phyloP scores from a whole-genome alignment of 805 yeast species.

The Sugiyamaella chiloensis region DNA sequence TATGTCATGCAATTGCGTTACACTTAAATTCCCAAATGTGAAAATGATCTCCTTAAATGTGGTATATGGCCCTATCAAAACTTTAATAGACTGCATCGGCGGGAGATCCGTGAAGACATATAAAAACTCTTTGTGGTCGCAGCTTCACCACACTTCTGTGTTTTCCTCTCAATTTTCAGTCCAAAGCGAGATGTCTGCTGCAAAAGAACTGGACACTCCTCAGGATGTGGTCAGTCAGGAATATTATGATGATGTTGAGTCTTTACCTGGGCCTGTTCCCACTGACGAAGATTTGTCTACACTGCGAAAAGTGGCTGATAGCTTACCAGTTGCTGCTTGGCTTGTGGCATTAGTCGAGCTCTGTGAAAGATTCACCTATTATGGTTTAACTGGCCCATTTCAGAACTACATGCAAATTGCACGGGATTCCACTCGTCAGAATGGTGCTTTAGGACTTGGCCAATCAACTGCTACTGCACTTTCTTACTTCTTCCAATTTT shows the following conservation, averaged over 20 bases:
- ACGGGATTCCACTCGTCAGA: constrained; percentile 31
- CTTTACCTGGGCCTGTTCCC: constrained; percentile 34
- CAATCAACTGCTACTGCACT: constrained; percentile 66
- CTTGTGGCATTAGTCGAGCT: constrained; percentile 69
- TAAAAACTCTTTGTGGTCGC: no score
- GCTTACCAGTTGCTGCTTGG: constrained; percentile 55
- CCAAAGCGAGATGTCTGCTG: no score
- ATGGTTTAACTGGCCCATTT: constrained; percentile 73
- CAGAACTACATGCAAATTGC: constrained; percentile 67
- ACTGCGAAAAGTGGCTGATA: constrained; percentile 51
- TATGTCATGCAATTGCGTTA: no score
- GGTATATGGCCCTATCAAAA: no score
- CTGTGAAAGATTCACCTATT: constrained; percentile 77
- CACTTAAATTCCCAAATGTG: no score
- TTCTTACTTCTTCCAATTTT: constrained; percentile 71
- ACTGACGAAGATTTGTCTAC: constrained; percentile 53
- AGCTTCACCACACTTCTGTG: no score
- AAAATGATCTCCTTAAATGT: no score
- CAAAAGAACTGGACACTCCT: background rate
- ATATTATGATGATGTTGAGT: constrained; percentile 1
- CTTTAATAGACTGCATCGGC: no score
- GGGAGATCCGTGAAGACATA: no score
- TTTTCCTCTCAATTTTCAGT: no score
- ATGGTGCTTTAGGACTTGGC: constrained; percentile 59
- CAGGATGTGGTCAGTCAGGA: background rate